Conservation (phyloP, 1,139 yeast species). For the Debaryomyces nepalensis region DNA sequence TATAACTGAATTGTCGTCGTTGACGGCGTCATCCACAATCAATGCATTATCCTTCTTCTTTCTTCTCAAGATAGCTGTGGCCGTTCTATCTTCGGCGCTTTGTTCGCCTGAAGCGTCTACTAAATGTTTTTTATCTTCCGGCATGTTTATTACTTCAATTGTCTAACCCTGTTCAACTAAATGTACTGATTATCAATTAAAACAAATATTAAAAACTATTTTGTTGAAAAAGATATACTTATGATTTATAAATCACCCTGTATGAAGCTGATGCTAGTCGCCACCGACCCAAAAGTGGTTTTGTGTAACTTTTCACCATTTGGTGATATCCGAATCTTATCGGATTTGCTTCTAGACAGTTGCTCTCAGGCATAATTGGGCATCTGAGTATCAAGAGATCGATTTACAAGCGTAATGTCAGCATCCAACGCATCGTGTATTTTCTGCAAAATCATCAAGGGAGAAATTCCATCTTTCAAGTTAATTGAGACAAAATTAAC, state of each 20-base stretch:
- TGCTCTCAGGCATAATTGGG: not conserved
- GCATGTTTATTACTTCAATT: slow-evolving; percentile 24
- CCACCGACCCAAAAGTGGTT: slow-evolving; percentile 12
- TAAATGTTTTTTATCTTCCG: slow-evolving; percentile 43
- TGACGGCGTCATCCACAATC: slow-evolving; percentile 94
- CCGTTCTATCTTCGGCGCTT: slow-evolving; percentile 77
- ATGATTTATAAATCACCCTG: slow-evolving; percentile 5
- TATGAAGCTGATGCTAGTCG: slow-evolving; percentile 9
- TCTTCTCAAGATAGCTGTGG: slow-evolving; percentile 95
- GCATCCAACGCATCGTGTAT: slow-evolving; percentile 64
- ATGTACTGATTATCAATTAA: slow-evolving; percentile 1
- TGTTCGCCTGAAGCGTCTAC: slow-evolving; percentile 52
- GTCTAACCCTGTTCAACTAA: slow-evolving; percentile 7
- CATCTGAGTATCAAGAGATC: not conserved
- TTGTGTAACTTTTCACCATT: slow-evolving; percentile 15
- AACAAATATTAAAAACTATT: slow-evolving; percentile 9
- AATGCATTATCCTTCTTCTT: slow-evolving; percentile 97
- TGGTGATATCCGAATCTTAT: slow-evolving; percentile 9
- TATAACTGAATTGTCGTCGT: slow-evolving; percentile 95
- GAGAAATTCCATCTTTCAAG: slow-evolving; percentile 92
- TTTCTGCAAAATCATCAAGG: slow-evolving; percentile 90
- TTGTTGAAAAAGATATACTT: slow-evolving; percentile 1
- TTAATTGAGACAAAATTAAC: slow-evolving; percentile 78
- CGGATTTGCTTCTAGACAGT: not conserved
- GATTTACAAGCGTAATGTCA: slow-evolving; percentile 22